Base-by-base conservation (phyloP, 177 flowering plant genomes). In the Vitis hybrid region DNA sequence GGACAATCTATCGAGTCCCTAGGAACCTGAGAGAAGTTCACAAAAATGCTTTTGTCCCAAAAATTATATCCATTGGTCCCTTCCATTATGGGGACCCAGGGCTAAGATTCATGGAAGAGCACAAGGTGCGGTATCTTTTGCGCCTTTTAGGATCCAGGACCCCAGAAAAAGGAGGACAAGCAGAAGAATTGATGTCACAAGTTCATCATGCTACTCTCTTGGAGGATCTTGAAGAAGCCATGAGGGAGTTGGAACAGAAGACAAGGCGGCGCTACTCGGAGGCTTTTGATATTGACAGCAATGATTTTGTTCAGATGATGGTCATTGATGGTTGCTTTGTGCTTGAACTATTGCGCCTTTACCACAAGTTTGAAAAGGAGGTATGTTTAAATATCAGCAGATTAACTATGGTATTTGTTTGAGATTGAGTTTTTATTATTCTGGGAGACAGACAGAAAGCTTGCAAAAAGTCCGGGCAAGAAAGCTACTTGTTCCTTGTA, bases 241-340 rank as follows among this genome's bases (percentile, higher is more conserved):
- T 81, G 75, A 60, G 61, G 18, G 49, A 8, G 18, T 45, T 77
- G 69, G 78, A 72, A 55, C 14, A 18, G 9, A 57, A 51, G 15
- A 52, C 75, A 2, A 67, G 81, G 68, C 66, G n/a, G 17, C 62
- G 81, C 64, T 77, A 75, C 69, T 66, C 71, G 23, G 80, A 69
- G 57, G 49, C 23, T 32, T 15, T 73, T 26, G 49, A 69, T 5
- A 72, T 73, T 9, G 52, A 65, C 9, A 63, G 30, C 7, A 71
- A 75, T 17, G 67, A 70, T 4, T 82, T 82, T 64, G 67, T 79
- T n/a, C 56, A 75, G 66, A 77, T 82, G 80, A 82, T 82, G 85
- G 79, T 79, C 3, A 34, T 77, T 10, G 82, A 82, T 56, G 81
- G 80, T 13, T 74, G 72, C 69, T 81, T 81, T 56, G 52, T 80